Evolutionary conservation across 495 filamentous ascomycete genomes (phyloP).

Genomic region (Penicillium nucicola): DNA sequence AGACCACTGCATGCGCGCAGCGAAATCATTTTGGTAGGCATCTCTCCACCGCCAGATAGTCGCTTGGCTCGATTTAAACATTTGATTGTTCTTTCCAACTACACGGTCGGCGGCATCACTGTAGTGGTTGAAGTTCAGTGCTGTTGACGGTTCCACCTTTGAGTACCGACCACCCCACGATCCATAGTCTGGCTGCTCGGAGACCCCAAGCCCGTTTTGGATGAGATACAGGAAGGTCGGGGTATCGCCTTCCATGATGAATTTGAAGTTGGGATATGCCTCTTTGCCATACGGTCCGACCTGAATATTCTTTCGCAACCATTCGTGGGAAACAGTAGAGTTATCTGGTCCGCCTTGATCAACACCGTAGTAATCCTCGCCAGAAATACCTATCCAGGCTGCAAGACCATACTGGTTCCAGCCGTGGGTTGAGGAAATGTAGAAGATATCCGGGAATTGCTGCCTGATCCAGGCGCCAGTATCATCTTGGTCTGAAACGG

Average conservation of each 20-base stretch:
- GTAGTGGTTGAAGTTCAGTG: constrained; percentile 29
- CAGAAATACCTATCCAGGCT: constrained; percentile 46
- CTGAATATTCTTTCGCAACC: constrained; percentile 46
- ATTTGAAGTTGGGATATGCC: constrained; percentile 40
- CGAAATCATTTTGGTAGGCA: constrained; percentile 49
- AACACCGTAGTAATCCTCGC: constrained; percentile 41
- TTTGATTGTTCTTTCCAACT: constrained; percentile 32
- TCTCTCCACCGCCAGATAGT: constrained; percentile 51
- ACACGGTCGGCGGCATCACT: constrained; percentile 40
- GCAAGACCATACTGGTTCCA: constrained; percentile 48
- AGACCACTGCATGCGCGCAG: constrained; percentile 49
- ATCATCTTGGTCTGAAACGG: constrained; percentile 51
- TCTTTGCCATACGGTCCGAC: constrained; percentile 34
- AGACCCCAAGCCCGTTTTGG: constrained; percentile 44
- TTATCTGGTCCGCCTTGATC: constrained; percentile 45
- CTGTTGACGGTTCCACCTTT: constrained; percentile 15
- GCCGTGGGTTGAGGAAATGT: constrained; percentile 43
- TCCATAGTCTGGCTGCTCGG: constrained; percentile 42
- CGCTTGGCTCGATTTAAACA: constrained; percentile 39
- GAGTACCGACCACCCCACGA: constrained; percentile 47
- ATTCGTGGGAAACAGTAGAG: constrained; percentile 35
- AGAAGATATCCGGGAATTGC: constrained; percentile 43
- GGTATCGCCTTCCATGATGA: constrained; percentile 47
- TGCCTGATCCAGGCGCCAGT: constrained; percentile 46
- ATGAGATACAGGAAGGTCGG: constrained; percentile 46